Evolutionary conservation across 1,284 basidiomycete genomes (phyloP).

Genomic region (Cerioporus squamosus): DNA sequence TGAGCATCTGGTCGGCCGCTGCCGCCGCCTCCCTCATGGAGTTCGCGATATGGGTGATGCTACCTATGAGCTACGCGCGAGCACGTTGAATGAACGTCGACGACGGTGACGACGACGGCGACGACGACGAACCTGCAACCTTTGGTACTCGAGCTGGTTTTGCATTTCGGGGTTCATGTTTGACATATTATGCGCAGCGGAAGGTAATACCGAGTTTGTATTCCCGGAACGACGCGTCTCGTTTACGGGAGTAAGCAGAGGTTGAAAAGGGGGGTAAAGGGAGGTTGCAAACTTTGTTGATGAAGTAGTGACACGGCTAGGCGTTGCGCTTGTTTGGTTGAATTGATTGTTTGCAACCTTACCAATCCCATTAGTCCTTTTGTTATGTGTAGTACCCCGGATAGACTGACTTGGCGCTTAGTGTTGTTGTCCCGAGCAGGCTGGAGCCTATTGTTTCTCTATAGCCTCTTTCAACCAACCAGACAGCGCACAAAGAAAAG

Average conservation of each 20-base stretch:
- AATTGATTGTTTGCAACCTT: constrained; percentile 28
- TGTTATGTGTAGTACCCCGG: background rate
- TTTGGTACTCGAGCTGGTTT: constrained; percentile 50
- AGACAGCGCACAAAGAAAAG: too few relatives aligned
- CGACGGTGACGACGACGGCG: constrained; percentile 1
- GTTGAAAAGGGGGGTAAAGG: constrained; percentile 31
- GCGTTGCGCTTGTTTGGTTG: constrained; percentile 34
- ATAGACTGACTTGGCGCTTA: constrained; percentile 14
- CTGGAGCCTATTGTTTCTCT: constrained; percentile 6
- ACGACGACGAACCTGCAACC: constrained; percentile 46
- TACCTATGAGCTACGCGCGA: constrained; percentile 49
- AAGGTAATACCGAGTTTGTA: constrained; percentile 10
- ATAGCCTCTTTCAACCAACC: too few relatives aligned
- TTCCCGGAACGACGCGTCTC: constrained; percentile 37
- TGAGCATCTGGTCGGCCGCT: constrained; percentile 50
- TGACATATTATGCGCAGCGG: constrained; percentile 33
- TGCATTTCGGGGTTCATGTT: constrained; percentile 40
- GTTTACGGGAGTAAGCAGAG: constrained; percentile 28
- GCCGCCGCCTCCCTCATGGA: constrained; percentile 62
- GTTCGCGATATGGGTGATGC: constrained; percentile 57
- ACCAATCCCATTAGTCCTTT: constrained; percentile 20
- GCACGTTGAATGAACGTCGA: constrained; percentile 5
- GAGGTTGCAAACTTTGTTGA: constrained; percentile 31
- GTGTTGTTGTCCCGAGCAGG: constrained; percentile 12
- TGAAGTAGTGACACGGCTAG: constrained; percentile 26